Percentiles rank a stretch among this genome's conserved stretches.
phyloP scores from a whole-genome alignment of 2,329 filamentous ascomycete genomes.

The Pyrenochaeta sp. region DNA sequence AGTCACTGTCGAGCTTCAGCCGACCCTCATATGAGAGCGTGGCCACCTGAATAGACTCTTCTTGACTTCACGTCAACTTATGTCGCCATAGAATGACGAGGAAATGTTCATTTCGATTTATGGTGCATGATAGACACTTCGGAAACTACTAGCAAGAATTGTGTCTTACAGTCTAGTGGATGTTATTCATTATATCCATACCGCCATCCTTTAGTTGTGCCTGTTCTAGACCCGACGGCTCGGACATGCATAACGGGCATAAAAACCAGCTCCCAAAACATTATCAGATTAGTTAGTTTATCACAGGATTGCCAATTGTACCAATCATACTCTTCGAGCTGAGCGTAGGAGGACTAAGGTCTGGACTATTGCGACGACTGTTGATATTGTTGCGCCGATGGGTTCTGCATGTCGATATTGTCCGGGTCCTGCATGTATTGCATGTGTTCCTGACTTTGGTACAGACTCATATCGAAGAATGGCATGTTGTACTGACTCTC shows the following conservation, averaged over 20 bases:
- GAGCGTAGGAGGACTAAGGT: background rate
- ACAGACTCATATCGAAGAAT: constrained; percentile 3
- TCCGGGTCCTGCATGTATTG: background rate
- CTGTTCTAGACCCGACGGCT: too few relatives aligned
- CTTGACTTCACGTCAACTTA: background rate
- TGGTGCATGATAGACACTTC: background rate
- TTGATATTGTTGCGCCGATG: background rate
- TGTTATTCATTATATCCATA: too few relatives aligned
- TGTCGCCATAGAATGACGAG: background rate
- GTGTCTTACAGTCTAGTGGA: too few relatives aligned
- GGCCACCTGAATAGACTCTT: background rate
- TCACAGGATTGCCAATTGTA: background rate
- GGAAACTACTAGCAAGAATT: too few relatives aligned
- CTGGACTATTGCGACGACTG: background rate
- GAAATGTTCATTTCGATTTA: background rate
- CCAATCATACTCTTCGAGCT: background rate
- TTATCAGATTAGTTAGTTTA: too few relatives aligned
- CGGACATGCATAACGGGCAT: too few relatives aligned
- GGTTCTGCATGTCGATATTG: background rate
- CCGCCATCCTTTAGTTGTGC: too few relatives aligned
- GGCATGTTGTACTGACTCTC: background rate
- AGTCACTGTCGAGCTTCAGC: constrained; percentile 9
- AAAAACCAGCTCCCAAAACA: too few relatives aligned
- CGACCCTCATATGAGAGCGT: constrained; percentile 1
- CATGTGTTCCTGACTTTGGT: constrained; percentile 7